Base-by-base conservation (phyloP, 371 early-diverging fungal species). In the Mortierella sp. region DNA sequence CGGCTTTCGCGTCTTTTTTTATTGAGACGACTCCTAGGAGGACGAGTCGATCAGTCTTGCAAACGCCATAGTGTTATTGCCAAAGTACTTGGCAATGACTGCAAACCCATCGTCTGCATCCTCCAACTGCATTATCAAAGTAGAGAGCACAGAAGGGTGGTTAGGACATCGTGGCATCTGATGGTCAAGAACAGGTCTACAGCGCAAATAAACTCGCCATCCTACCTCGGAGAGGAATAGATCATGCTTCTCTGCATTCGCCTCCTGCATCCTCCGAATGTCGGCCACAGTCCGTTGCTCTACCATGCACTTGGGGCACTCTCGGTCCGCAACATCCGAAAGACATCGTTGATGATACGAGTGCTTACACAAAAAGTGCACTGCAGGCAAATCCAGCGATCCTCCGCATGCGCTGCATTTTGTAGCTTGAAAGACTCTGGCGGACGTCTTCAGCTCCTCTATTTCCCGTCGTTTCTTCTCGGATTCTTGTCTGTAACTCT, bases 311-410 rank as follows among this genome's bases (percentile, higher is more conserved):
- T 90, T 88, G 18, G 95, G 96, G 59, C 97, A 97, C 72, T 92
- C 94, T 38, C 87, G 82, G 46, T 91, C 93, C n/a, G 78, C 58
- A 19, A 83, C 84, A 57, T 94, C 95, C 19, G 89, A 86, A 45
- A 92, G 74, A 62, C 93, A 96, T 81, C 95, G 82, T 66, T 91
- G 92, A 82, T 98, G 98, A 69, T 89, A 98, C 46, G 95, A 93
- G 58, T 98, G 97, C 54, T 90, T 86, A 82, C 98, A 98, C 65
- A 96, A 74, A 70, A 96, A 98, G 71, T 96, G 96, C 0, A 96
- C 84, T 19, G 92, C 90, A 0, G 98, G 98, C 46, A 98, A 72
- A 63, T 96, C 96, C 42, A 98, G 81, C 38, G 89, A 88, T 18
- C 91, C 90, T 24, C 87, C 83, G 62, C 97, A 98, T 1, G 86